Conservation (phyloP, 2,329 filamentous ascomycete genomes). For the Arthroderma sp. region DNA sequence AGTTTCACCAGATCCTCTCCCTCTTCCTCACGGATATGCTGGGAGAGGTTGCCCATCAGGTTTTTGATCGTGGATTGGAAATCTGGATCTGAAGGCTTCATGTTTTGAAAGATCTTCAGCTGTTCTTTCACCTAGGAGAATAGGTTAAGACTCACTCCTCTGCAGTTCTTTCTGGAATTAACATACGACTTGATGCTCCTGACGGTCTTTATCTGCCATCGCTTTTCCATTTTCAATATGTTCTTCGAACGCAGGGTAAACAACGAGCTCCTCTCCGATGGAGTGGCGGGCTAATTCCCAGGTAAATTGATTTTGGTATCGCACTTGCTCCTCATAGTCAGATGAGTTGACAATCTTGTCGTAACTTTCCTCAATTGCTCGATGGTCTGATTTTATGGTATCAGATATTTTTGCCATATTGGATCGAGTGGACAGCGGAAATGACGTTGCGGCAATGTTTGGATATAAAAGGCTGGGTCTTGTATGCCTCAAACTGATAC, state of each 20-base stretch:
- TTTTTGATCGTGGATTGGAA: constrained; percentile 36
- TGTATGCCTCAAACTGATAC: background rate
- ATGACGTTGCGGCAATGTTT: too few species aligned
- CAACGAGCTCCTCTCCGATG: constrained; percentile 39
- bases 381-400: constrained; percentile 31
- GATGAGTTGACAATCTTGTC: constrained; percentile 29
- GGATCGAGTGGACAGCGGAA: too few species aligned
- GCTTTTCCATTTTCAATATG: constrained; percentile 32
- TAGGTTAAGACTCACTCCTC: background rate
- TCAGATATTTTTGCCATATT: constrained; percentile 19
- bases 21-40: constrained; percentile 44
- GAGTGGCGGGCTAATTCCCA: constrained; percentile 41
- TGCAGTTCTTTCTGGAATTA: background rate
- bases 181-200: constrained; percentile 36
- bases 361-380: constrained; percentile 32
- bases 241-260: constrained; percentile 43
- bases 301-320: constrained; percentile 39
- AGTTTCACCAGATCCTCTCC: constrained; percentile 38
- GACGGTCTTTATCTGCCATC: constrained; percentile 38
- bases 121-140: constrained; percentile 40
- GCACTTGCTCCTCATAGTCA: constrained; percentile 30
- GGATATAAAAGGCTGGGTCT: background rate
- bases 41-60: constrained; percentile 34
- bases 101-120: constrained; percentile 40
- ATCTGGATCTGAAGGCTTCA: constrained; percentile 29